phyloP scores from a whole-genome alignment of 2,329 filamentous ascomycete species.

The Aspergillus novofumigatus region DNA sequence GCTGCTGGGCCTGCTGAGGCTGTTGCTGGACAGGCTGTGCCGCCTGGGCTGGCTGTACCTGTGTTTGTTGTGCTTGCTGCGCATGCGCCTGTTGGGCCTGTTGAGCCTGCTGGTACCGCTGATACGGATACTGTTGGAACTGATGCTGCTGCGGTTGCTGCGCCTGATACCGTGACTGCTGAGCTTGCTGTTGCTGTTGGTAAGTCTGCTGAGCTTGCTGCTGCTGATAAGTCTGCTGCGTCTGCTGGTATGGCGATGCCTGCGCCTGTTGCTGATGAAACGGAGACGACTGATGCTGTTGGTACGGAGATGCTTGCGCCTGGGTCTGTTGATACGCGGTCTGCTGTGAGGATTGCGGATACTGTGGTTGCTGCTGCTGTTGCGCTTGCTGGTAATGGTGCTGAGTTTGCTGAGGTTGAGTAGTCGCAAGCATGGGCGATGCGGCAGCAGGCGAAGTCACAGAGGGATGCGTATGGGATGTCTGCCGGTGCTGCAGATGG shows the following conservation, averaged over 20 bases:
- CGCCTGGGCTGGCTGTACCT: not conserved
- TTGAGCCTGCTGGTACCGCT: not conserved
- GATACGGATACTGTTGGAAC: slow-evolving; percentile 2
- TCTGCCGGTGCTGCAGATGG: slow-evolving; percentile 12
- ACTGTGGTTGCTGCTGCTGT: slow-evolving; percentile 13
- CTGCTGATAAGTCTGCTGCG: slow-evolving; percentile 13
- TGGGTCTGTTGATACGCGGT: slow-evolving; percentile 12
- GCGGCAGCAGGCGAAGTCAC: slow-evolving; percentile 11
- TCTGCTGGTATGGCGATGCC: slow-evolving; percentile 13
- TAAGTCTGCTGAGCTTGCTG: slow-evolving; percentile 13
- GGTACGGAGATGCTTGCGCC: slow-evolving; percentile 15
- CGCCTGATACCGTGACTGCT: slow-evolving; percentile 10
- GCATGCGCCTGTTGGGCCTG: slow-evolving; percentile 4
- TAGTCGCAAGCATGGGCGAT: slow-evolving; percentile 16
- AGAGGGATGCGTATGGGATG: slow-evolving; percentile 8
- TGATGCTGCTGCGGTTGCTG: slow-evolving; percentile 18
- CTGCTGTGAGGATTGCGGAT: not conserved
- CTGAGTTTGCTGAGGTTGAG: slow-evolving; percentile 18
- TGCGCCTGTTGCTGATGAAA: slow-evolving; percentile 18
- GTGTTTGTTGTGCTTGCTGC: slow-evolving; percentile 2
- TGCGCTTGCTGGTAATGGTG: slow-evolving; percentile 7
- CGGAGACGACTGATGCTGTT: slow-evolving; percentile 14
- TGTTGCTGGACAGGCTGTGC: not conserved
- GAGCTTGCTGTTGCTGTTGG: slow-evolving; percentile 16
- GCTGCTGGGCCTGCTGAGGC: not conserved